Evolutionary conservation across 768 basidiomycete genomes (phyloP).

Genomic region (Amyloporia xantha): DNA sequence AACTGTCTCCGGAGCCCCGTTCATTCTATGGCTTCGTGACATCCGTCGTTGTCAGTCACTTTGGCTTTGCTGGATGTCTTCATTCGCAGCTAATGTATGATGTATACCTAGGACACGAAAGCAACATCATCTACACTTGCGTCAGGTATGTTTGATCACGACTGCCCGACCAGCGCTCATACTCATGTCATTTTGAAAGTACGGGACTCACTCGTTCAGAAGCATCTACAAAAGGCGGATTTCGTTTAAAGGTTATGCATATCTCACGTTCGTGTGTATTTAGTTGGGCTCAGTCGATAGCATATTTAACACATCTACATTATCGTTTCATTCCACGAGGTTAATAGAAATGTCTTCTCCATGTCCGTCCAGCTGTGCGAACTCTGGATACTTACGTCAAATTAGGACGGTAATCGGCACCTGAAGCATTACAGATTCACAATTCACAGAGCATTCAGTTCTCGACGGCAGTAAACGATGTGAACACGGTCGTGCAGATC

Average conservation of each 20-base stretch:
- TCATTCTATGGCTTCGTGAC: slow-evolving; percentile 62
- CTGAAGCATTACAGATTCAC: neutral
- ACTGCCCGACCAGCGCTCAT: neutral
- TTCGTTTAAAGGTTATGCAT: slow-evolving; percentile 9
- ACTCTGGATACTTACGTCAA: too few species aligned
- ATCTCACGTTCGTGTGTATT: too few species aligned
- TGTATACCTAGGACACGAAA: slow-evolving; percentile 52
- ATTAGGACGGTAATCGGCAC: too few species aligned
- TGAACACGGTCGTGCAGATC: neutral
- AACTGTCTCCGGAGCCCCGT: slow-evolving; percentile 49
- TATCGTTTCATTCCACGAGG: too few species aligned
- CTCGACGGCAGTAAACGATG: too few species aligned
- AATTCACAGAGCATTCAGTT: too few species aligned
- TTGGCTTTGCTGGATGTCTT: too few species aligned
- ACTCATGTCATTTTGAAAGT: slow-evolving; percentile 28
- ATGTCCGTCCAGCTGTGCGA: too few species aligned
- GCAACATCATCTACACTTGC: slow-evolving; percentile 54
- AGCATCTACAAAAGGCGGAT: slow-evolving; percentile 34
- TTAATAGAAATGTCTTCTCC: too few species aligned
- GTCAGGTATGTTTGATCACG: slow-evolving; percentile 30
- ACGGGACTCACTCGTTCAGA: slow-evolving; percentile 56
- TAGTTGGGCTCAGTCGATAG: too few species aligned
- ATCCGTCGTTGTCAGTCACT: slow-evolving; percentile 50
- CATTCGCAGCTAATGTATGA: too few species aligned
- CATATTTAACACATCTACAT: too few species aligned